Conservation (phyloP, 1,284 basidiomycete species). For the Austroboletus olivaceoglutinosus region DNA sequence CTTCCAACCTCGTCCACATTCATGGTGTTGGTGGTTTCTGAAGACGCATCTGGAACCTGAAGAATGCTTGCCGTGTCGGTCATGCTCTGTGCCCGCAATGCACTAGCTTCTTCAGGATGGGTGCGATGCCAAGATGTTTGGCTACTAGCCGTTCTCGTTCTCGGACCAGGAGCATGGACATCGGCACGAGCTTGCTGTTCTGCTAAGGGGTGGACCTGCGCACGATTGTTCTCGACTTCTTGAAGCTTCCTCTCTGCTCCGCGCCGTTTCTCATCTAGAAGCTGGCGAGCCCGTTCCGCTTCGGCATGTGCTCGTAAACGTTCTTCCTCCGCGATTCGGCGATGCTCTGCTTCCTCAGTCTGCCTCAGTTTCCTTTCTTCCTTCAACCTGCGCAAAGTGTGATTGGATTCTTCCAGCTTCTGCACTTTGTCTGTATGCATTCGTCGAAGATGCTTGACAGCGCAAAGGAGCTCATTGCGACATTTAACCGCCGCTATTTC, state of each 20-base stretch:
- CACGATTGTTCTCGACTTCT: constrained; percentile 1
- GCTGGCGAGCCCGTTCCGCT: constrained; percentile 10
- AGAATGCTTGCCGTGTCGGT: constrained; percentile 4
- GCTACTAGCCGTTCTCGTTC: background rate
- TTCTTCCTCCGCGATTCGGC: constrained; percentile 19
- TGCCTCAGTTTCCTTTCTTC: constrained; percentile 21
- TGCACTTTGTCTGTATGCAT: constrained; percentile 18
- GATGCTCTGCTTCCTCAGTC: constrained; percentile 13
- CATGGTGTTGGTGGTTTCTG: background rate
- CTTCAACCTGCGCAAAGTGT: constrained; percentile 18
- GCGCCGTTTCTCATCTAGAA: constrained; percentile 1
- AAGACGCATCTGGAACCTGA: background rate
- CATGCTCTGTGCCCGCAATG: constrained; percentile 8
- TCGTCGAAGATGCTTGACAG: constrained; percentile 17
- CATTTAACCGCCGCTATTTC: constrained; percentile 15
- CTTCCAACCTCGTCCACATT: constrained; percentile 5
- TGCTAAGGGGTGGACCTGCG: constrained; percentile 7
- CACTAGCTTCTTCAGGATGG: background rate
- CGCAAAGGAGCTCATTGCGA: constrained; percentile 11
- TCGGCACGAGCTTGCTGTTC: constrained; percentile 11
- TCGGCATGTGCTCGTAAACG: constrained; percentile 3
- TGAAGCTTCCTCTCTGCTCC: constrained; percentile 12
- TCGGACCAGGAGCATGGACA: constrained; percentile 5
- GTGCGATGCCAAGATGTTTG: constrained; percentile 1
- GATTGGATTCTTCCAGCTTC: constrained; percentile 13